A percentile compares a stretch with the other conserved stretches of the same genome.
Conservation (phyloP, 2,329 filamentous ascomycete species). For the Microsporum ferrugineum region DNA sequence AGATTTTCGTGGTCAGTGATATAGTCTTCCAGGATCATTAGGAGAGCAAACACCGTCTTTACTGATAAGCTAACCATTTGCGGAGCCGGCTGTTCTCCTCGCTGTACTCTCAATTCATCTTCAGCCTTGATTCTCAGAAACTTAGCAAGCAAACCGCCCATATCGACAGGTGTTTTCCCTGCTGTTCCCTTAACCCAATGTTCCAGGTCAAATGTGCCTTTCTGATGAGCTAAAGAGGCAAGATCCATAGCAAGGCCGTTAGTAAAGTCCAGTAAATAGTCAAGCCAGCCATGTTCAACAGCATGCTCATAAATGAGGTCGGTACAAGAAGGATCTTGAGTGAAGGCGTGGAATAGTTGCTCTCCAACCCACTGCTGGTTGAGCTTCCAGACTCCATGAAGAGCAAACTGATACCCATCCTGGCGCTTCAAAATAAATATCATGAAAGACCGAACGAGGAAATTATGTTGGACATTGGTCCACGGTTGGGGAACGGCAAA, state of each 20-base stretch:
- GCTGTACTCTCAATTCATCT: slow-evolving; percentile 64
- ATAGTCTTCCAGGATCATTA: slow-evolving; percentile 66
- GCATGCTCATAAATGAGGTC: slow-evolving; percentile 67
- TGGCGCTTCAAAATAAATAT: slow-evolving; percentile 72
- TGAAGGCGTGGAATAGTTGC: slow-evolving; percentile 66
- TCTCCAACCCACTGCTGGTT: slow-evolving; percentile 78
- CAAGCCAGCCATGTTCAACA: slow-evolving; percentile 69
- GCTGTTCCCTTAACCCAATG: slow-evolving; percentile 67
- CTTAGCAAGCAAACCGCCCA: slow-evolving; percentile 60
- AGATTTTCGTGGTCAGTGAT: slow-evolving; percentile 53
- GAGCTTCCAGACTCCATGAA: slow-evolving; percentile 84
- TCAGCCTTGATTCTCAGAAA: slow-evolving; percentile 78
- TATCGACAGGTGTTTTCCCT: slow-evolving; percentile 51
- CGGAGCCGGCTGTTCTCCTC: slow-evolving; percentile 52
- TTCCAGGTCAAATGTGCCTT: slow-evolving; percentile 65
- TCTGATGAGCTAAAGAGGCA: slow-evolving; percentile 71
- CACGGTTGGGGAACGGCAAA: slow-evolving; percentile 40
- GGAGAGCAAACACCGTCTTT: slow-evolving; percentile 69
- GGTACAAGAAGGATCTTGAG: slow-evolving; percentile 55
- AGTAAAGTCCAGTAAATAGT: slow-evolving; percentile 63
- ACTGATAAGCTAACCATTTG: slow-evolving; percentile 68
- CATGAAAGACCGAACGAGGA: slow-evolving; percentile 50
- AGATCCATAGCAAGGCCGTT: slow-evolving; percentile 83
- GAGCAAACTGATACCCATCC: slow-evolving; percentile 70
- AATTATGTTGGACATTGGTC: slow-evolving; percentile 38